These are phyloP conservation scores for Chrysopogon serrulatus DNA, from an alignment of 176 grass and related monocot species.

Conservation along the genomic window DNA sequence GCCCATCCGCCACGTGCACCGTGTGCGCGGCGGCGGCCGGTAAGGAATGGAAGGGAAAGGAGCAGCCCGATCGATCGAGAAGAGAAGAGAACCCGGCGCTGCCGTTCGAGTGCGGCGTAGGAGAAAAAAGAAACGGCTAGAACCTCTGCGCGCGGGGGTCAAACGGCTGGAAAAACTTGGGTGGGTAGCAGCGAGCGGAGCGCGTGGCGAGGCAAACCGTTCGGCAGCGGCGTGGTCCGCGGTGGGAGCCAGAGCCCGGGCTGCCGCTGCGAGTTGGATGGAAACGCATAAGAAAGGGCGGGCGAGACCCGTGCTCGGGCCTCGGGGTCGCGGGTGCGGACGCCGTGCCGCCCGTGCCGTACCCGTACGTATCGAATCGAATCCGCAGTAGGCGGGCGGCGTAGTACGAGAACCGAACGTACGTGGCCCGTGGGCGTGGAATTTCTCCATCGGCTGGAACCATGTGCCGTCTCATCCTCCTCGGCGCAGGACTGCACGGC, in stretches of 20 bases:
- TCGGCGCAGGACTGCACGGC: neutral
- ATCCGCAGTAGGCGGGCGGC: neutral
- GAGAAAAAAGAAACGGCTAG: neutral
- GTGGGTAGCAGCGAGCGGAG: neutral
- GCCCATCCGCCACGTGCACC: slow-evolving; percentile 38
- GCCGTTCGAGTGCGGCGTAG: neutral
- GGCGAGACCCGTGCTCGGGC: too few species aligned
- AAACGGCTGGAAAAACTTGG: slow-evolving; percentile 25
- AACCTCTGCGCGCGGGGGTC: neutral
- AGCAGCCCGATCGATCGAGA: neutral
- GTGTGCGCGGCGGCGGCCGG: too few species aligned
- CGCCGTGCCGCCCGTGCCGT: neutral
- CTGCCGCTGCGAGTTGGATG: neutral
- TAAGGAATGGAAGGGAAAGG: neutral
- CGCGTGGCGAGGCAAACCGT: neutral
- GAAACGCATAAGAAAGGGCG: slow-evolving; percentile 10
- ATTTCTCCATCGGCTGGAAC: neutral
- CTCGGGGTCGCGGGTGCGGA: neutral
- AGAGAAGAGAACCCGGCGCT: neutral
- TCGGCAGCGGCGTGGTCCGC: slow-evolving; percentile 3
- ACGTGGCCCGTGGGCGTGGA: slow-evolving; percentile 10
- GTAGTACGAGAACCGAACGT: too few species aligned
- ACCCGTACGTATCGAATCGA: neutral
- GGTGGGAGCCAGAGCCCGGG: neutral
- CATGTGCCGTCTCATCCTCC: neutral